phyloP scores from a whole-genome alignment of 345 rosid species.

The Toxicodendron radicans region DNA sequence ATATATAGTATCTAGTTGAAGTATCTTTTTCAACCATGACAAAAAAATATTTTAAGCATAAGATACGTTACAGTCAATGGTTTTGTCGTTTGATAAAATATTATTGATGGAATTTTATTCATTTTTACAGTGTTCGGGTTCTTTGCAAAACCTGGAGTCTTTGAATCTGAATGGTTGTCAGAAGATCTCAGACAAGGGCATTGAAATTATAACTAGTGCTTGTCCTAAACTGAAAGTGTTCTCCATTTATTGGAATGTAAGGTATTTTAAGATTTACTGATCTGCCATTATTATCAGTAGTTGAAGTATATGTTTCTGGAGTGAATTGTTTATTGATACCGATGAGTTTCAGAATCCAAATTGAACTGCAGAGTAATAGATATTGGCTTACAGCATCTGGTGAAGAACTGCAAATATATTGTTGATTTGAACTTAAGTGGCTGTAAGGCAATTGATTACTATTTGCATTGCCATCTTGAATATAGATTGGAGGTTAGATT shows the following conservation, averaged over 20 bases:
- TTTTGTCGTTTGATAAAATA: neutral
- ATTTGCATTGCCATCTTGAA: conserved; percentile 16
- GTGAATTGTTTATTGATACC: conserved; percentile 11
- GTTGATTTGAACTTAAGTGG: conserved; percentile 86
- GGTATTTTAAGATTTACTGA: conserved; percentile 45
- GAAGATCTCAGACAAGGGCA: conserved; percentile 86
- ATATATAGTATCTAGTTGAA: neutral
- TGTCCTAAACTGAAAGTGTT: conserved; percentile 70
- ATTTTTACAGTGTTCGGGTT: conserved; percentile 45
- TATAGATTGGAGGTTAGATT: conserved; percentile 1
- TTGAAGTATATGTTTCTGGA: conserved; percentile 8
- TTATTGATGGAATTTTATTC: conserved; percentile 16
- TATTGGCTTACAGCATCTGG: conserved; percentile 55
- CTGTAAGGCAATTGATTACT: conserved; percentile 64
- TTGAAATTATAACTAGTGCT: conserved; percentile 60
- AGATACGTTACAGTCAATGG: neutral
- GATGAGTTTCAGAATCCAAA: conserved; percentile 12
- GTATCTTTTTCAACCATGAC: neutral
- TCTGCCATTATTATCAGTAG: neutral
- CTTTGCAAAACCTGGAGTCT: conserved; percentile 63
- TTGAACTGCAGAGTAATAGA: conserved; percentile 69
- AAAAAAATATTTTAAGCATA: neutral
- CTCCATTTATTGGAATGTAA: conserved; percentile 92
- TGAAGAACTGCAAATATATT: conserved; percentile 59
- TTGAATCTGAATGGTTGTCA: conserved; percentile 93